Base-by-base conservation (phyloP, 1,284 basidiomycete genomes). In the Tylopilus orsonianus region DNA sequence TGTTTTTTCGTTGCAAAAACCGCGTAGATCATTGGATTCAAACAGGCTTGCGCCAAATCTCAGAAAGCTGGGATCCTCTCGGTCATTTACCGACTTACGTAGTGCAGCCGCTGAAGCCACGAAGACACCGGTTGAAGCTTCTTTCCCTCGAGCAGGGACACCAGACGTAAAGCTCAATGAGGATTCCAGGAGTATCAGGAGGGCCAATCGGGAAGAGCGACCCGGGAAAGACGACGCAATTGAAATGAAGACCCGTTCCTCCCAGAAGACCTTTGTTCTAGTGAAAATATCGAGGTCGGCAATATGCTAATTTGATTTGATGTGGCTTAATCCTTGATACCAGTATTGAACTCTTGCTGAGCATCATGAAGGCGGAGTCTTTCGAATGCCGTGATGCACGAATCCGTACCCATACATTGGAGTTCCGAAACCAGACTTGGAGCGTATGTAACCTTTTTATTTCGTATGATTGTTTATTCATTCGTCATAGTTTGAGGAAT, bases 381-480 rank as follows among this genome's bases (percentile, higher is more conserved):
- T 86, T 88, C 56, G 80, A 85, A 50, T 87, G 81, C 53, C 80
- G 79, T 29, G 85, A 89, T 54, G 87, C 85, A 14, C 79, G 78
- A 23, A 87, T 89, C 60, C 78, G 78, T 50, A 89, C 86, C 8
- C 75, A 84, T 44, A 80, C 83, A 48, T 69, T 97, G 41, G 85
- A 88, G 59, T 95, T 93, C 67, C 80, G 82, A 55, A 93, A 95
- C 65, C 85, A 91, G 66, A 93, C 92, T 0, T 93, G 85, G 81
- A 90, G 87, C 68, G 87, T 90, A 67, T 57, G 86, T 61, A 1
- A 65, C 29, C 42, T 43, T 37, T 49, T 3, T 36, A 44, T 30
- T 20, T 46, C 44, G 24, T 33, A 42, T 40, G 22, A 43, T 38
- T 19, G 16, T 27, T 39, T 51, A 52, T 35, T 36, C 41, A 42